Conservation (phyloP, 2,329 filamentous ascomycete genomes). For the Rhynchosporium graminicola region DNA sequence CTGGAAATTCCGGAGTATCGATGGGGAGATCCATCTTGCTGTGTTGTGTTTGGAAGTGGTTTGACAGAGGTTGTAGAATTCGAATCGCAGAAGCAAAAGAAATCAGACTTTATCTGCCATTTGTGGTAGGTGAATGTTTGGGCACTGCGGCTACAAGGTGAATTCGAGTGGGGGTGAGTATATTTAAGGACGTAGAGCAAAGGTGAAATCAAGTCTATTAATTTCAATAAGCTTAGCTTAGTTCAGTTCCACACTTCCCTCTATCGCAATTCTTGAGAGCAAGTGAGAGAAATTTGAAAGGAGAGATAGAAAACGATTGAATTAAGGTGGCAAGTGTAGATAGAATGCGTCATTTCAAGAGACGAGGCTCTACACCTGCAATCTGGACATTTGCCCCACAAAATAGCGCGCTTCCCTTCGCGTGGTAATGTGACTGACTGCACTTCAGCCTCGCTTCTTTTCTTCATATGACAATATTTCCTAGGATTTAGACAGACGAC, state of each 20-base stretch:
- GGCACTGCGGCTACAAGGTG: conserved; percentile 1
- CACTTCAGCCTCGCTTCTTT: conserved; percentile 11
- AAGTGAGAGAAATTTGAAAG: neutral
- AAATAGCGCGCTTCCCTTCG: conserved; percentile 2
- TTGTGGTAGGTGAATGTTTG: neutral
- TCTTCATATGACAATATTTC: conserved; percentile 7
- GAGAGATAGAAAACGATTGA: neutral
- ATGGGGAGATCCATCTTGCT: conserved; percentile 20
- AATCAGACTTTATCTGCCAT: neutral
- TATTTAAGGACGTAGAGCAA: neutral
- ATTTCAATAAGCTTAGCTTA: neutral
- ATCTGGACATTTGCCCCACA: conserved; percentile 8
- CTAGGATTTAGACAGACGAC: too few relatives aligned
- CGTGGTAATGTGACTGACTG: neutral
- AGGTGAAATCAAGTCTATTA: neutral
- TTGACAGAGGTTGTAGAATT: neutral
- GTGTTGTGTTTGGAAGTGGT: neutral
- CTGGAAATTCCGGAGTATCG: neutral
- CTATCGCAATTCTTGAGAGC: neutral
- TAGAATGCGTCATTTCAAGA: conserved; percentile 11
- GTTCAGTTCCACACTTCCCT: neutral
- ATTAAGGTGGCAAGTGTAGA: conserved; percentile 1
- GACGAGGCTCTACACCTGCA: neutral
- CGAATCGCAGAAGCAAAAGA: neutral
- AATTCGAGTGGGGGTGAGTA: neutral